Evolutionary conservation across 1,284 basidiomycete species (phyloP).

Genomic region (Crepidotus sp.): DNA sequence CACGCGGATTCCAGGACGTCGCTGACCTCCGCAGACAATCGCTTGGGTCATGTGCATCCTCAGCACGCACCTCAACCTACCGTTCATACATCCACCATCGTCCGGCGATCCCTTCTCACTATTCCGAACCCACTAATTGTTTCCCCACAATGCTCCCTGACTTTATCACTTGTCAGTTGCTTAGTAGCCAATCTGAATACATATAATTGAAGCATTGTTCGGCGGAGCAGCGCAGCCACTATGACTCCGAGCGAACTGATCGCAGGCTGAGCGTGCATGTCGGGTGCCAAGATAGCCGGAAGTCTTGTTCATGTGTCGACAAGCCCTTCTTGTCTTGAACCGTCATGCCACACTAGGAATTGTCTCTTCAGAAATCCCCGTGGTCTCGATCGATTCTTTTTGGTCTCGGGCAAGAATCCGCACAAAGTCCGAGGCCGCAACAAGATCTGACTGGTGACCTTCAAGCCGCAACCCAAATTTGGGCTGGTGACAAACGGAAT

Average conservation of each 20-base stretch:
- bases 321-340: slow-evolving; percentile 22
- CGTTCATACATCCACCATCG: background rate
- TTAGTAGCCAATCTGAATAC: slow-evolving; percentile 7
- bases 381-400: no score
- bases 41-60: slow-evolving; percentile 5
- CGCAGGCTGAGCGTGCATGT: background rate
- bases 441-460: no score
- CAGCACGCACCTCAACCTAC: slow-evolving; percentile 5
- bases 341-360: background rate
- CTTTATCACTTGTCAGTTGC: background rate
- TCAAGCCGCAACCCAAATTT: no score
- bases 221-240: background rate
- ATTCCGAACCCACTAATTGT: slow-evolving; percentile 8
- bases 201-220: background rate
- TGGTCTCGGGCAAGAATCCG: no score
- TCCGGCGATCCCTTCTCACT: background rate
- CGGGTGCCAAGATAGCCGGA: background rate
- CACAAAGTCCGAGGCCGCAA: no score
- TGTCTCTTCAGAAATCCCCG: background rate
- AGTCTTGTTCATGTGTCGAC: background rate
- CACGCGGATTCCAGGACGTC: background rate
- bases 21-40: slow-evolving; percentile 12
- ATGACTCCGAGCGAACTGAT: background rate
- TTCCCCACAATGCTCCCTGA: background rate
- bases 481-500: no score